Evolutionary conservation across 2,329 filamentous ascomycete species (phyloP).

Genomic region (Beauveria sp.): DNA sequence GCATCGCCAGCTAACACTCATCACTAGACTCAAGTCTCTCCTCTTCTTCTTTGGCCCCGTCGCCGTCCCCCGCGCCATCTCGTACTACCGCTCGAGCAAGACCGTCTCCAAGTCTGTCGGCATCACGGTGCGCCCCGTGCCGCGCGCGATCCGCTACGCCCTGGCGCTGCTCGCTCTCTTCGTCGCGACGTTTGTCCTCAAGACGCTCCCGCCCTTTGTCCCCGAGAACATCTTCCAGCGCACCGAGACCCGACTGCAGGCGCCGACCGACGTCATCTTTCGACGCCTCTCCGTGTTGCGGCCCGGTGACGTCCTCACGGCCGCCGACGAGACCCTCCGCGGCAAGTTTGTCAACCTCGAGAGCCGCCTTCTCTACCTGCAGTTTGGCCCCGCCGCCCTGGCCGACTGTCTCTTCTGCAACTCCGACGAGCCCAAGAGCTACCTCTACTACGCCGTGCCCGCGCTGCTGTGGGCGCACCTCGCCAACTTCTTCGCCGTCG

Average conservation of each 20-base stretch:
- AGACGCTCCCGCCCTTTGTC: slow-evolving; percentile 58
- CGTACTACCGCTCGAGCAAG: slow-evolving; percentile 53
- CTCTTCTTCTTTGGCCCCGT: slow-evolving; percentile 62
- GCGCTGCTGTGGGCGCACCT: slow-evolving; percentile 70
- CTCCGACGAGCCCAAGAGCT: slow-evolving; percentile 59
- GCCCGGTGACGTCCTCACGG: slow-evolving; percentile 38
- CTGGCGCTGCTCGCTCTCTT: slow-evolving; percentile 52
- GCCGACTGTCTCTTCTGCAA: slow-evolving; percentile 76
- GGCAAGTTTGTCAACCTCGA: slow-evolving; percentile 62
- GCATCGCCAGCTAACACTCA: neutral
- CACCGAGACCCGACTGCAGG: slow-evolving; percentile 77
- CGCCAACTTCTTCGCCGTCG: slow-evolving; percentile 64
- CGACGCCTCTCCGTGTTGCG: slow-evolving; percentile 59
- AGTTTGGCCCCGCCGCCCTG: slow-evolving; percentile 69
- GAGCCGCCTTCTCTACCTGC: slow-evolving; percentile 72
- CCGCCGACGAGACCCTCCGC: slow-evolving; percentile 56
- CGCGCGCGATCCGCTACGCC: slow-evolving; percentile 45
- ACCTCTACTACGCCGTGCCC: slow-evolving; percentile 75
- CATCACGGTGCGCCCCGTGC: slow-evolving; percentile 47
- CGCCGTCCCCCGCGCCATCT: slow-evolving; percentile 58
- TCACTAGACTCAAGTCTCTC: slow-evolving; percentile 43
- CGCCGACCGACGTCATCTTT: slow-evolving; percentile 78
- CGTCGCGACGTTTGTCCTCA: slow-evolving; percentile 39
- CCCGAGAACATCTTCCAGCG: slow-evolving; percentile 74
- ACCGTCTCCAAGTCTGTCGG: slow-evolving; percentile 32